phyloP scores from a whole-genome alignment of 2,329 filamentous ascomycete genomes.

The Sclerotinia borealis region DNA sequence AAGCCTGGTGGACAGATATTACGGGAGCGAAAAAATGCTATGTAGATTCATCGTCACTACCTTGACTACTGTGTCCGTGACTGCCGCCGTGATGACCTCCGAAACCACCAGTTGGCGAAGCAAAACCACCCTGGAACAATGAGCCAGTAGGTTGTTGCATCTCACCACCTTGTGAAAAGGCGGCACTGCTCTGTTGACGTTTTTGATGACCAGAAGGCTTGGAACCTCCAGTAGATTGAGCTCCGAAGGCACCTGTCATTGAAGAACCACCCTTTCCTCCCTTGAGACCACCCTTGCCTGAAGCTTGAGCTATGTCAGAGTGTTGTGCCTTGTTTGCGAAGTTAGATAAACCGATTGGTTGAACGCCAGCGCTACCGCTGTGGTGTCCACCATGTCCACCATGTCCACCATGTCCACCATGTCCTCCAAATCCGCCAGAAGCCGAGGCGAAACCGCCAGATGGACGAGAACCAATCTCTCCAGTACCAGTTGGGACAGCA shows the following conservation, averaged over 20 bases:
- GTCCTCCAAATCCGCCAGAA: neutral
- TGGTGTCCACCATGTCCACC: neutral
- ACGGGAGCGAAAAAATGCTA: too few species aligned
- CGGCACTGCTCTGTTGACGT: neutral
- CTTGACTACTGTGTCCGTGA: too few species aligned
- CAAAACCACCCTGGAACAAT: neutral
- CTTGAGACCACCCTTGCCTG: neutral
- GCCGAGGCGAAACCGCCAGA: neutral
- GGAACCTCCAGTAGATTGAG: neutral
- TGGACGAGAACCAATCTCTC: neutral
- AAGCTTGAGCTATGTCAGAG: neutral
- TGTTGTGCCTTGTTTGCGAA: neutral
- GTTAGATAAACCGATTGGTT: neutral
- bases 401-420: neutral
- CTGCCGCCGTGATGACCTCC: too few species aligned
- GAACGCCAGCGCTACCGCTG: neutral
- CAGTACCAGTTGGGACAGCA: neutral
- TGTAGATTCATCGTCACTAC: too few species aligned
- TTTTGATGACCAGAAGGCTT: conserved; percentile 2
- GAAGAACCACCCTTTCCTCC: neutral
- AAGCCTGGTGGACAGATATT: too few species aligned
- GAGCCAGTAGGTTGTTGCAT: neutral
- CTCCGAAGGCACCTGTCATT: neutral
- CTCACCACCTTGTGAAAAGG: neutral
- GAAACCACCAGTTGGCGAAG: neutral